These are phyloP conservation scores for Cutaneotrichosporon dermatis DNA, from an alignment of 1,284 basidiomycete genomes.

Conservation along the genomic window DNA sequence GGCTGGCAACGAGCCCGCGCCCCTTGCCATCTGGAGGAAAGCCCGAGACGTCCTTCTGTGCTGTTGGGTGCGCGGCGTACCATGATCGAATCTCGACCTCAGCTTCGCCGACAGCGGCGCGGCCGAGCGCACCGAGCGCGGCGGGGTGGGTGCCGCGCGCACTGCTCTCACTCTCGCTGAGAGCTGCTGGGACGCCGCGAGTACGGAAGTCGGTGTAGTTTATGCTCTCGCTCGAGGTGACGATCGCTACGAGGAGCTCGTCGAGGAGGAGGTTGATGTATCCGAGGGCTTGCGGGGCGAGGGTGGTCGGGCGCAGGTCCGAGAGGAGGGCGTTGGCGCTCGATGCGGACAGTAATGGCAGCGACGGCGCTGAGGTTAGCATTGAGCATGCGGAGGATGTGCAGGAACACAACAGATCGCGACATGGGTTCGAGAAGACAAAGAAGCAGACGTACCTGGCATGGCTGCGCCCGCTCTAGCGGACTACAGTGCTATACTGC, in stretches of 20 bases:
- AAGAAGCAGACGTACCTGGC: neutral
- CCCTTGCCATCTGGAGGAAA: slow-evolving; percentile 34
- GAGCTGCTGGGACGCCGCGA: slow-evolving; percentile 61
- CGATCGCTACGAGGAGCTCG: slow-evolving; percentile 72
- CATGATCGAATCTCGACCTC: slow-evolving; percentile 84
- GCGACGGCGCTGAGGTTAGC: neutral
- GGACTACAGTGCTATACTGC: no score
- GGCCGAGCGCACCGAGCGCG: slow-evolving; percentile 58
- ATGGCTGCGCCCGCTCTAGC: slow-evolving; percentile 3
- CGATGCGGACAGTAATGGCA: slow-evolving; percentile 58
- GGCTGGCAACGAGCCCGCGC: slow-evolving; percentile 22
- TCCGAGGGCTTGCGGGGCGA: slow-evolving; percentile 66
- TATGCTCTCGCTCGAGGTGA: slow-evolving; percentile 67
- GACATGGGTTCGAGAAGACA: no score
- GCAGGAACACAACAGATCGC: neutral
- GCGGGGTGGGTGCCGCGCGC: neutral
- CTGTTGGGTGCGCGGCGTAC: slow-evolving; percentile 54
- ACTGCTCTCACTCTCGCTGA: slow-evolving; percentile 51
- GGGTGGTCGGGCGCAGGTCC: slow-evolving; percentile 80
- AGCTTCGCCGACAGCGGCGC: slow-evolving; percentile 84
- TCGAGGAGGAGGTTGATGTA: slow-evolving; percentile 81
- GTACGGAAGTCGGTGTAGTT: slow-evolving; percentile 68
- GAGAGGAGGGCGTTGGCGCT: slow-evolving; percentile 85
- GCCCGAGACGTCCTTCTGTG: slow-evolving; percentile 19
- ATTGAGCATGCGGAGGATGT: neutral